phyloP scores from a whole-genome alignment of 2,329 filamentous ascomycete genomes.

The Pyrenophora seminiperda region DNA sequence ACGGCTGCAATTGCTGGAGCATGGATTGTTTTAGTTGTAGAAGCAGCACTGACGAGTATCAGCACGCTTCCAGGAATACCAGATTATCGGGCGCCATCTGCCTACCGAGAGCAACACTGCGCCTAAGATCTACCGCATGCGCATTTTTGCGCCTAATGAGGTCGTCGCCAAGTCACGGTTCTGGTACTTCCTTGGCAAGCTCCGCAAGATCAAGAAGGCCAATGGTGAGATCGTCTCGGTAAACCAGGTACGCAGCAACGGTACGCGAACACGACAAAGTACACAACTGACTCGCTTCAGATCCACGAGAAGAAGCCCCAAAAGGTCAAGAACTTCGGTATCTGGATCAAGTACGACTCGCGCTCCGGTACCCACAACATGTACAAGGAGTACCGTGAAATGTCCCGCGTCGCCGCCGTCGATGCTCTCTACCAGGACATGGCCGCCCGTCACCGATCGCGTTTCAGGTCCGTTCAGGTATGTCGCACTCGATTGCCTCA shows the following conservation, averaged over 20 bases:
- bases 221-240: slow-evolving; percentile 98
- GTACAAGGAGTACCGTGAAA: slow-evolving; percentile 99
- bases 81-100: slow-evolving; percentile 99
- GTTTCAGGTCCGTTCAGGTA: slow-evolving; percentile 99
- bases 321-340: slow-evolving; percentile 99
- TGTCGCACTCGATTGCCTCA: slow-evolving; percentile 41
- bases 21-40: slow-evolving; percentile 2
- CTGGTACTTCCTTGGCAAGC: slow-evolving; percentile 99
- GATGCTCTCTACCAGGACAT: slow-evolving; percentile 99
- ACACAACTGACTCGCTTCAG: slow-evolving; percentile 53
- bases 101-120: slow-evolving; percentile 96
- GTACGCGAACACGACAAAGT: not conserved
- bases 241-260: slow-evolving; percentile 76
- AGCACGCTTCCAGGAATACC: slow-evolving; percentile 99
- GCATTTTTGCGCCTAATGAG: slow-evolving; percentile 97
- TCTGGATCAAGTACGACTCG: slow-evolving; percentile 99
- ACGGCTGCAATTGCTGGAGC: slow-evolving; percentile 40
- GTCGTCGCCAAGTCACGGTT: slow-evolving; percentile 99
- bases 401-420: slow-evolving; percentile 93
- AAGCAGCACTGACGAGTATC: slow-evolving; percentile 44
- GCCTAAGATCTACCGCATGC: slow-evolving; percentile 99
- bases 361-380: slow-evolving; percentile 99
- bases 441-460: slow-evolving; percentile 96
- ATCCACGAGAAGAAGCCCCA: slow-evolving; percentile 98
- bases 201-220: slow-evolving; percentile 99